Evolutionary conservation across 176 grass and related monocot genomes (phyloP).

Genomic region (Carex parvula): DNA sequence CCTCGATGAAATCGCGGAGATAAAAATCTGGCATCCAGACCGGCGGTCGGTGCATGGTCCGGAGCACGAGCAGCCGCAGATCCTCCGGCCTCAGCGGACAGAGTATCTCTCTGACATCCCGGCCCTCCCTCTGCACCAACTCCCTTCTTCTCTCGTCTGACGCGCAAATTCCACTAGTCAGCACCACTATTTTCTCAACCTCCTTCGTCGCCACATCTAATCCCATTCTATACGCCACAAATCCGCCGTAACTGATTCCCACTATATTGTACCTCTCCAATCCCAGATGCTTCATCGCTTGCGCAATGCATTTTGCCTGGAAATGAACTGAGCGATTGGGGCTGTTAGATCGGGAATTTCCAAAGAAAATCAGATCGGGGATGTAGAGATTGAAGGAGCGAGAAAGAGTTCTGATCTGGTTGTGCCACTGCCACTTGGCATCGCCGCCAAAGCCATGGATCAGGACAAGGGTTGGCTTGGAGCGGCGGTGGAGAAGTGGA

Average conservation of each 20-base stretch:
- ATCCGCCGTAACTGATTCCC: slow-evolving; percentile 54
- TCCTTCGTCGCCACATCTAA: slow-evolving; percentile 37
- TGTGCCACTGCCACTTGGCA: slow-evolving; percentile 46
- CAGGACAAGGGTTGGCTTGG: slow-evolving; percentile 41
- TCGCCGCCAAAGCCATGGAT: slow-evolving; percentile 53
- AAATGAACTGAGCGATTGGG: slow-evolving; percentile 56
- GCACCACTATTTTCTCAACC: slow-evolving; percentile 47
- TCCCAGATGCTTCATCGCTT: slow-evolving; percentile 65
- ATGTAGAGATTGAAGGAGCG: slow-evolving; percentile 49
- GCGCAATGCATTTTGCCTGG: slow-evolving; percentile 68
- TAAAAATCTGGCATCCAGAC: slow-evolving; percentile 66
- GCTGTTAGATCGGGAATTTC: slow-evolving; percentile 29
- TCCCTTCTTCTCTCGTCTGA: slow-evolving; percentile 34
- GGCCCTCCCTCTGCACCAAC: slow-evolving; percentile 42
- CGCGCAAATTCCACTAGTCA: slow-evolving; percentile 58
- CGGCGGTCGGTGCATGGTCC: slow-evolving; percentile 81
- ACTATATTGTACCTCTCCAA: slow-evolving; percentile 46
- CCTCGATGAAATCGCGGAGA: slow-evolving; percentile 83
- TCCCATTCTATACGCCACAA: slow-evolving; percentile 52
- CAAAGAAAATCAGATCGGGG: slow-evolving; percentile 54
- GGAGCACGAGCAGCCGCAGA: slow-evolving; percentile 50
- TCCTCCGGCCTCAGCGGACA: slow-evolving; percentile 55
- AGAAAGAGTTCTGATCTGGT: slow-evolving; percentile 35
- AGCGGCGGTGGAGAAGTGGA: slow-evolving; percentile 25
- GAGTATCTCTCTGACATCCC: slow-evolving; percentile 56